These are phyloP conservation scores for Logfia minima DNA, from an alignment of 129 eudicot genomes.

Conservation along the genomic window DNA sequence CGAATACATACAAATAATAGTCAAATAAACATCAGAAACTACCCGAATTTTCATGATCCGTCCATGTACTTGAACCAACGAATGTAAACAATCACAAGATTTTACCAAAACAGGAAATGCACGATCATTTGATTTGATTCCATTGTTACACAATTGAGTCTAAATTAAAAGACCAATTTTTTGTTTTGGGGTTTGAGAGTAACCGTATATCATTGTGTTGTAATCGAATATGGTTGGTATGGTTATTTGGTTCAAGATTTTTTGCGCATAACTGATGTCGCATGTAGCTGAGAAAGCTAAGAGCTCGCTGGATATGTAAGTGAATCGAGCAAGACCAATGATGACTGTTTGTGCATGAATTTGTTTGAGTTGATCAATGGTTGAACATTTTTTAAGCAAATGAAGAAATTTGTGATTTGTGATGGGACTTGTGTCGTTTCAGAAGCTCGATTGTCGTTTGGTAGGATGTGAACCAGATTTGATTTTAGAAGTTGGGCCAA, in stretches of 20 bases:
- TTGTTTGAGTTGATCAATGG: constrained; percentile 41
- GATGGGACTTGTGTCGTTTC: not conserved
- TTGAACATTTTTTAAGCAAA: constrained; percentile 36
- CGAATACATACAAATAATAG: constrained; percentile 33
- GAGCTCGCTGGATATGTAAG: constrained; percentile 45
- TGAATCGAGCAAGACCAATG: constrained; percentile 35
- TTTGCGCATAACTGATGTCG: constrained; percentile 25
- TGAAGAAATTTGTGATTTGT: constrained; percentile 32
- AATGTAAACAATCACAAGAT: constrained; percentile 28
- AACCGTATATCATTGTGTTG: constrained; percentile 35
- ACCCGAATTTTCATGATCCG: constrained; percentile 30
- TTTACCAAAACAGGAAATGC: constrained; percentile 41
- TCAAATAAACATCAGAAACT: constrained; percentile 33
- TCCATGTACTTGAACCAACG: constrained; percentile 41
- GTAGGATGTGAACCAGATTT: no score
- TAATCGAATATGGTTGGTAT: constrained; percentile 37
- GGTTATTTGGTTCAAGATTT: constrained; percentile 28
- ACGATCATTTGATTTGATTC: constrained; percentile 33
- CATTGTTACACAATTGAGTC: constrained; percentile 32
- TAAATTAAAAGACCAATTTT: constrained; percentile 36
- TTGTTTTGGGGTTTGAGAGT: constrained; percentile 40
- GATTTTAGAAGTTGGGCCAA: no score
- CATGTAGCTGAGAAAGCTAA: constrained; percentile 33
- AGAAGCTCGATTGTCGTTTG: no score
- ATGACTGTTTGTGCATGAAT: constrained; percentile 41